Evolutionary conservation across 768 basidiomycete species (phyloP).

Genomic region (Phaeotremella skinneri): DNA sequence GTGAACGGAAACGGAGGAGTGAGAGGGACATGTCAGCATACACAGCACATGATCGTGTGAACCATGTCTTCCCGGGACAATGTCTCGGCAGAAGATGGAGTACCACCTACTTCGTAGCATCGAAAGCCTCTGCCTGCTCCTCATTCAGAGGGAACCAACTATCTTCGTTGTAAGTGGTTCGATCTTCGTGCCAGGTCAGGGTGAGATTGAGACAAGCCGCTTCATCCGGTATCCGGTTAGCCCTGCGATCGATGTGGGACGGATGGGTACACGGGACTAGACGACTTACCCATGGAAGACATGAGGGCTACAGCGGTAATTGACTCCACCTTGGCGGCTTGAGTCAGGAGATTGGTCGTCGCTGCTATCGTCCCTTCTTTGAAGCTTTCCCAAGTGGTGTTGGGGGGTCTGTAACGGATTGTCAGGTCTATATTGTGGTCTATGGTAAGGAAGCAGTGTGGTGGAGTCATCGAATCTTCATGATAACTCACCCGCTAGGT

Average conservation of each 20-base stretch:
- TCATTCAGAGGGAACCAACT: constrained; percentile 42
- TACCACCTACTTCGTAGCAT: background rate
- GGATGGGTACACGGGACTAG: background rate
- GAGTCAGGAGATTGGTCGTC: constrained; percentile 32
- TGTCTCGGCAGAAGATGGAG: background rate
- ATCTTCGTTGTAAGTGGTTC: constrained; percentile 32
- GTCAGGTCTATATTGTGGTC: background rate
- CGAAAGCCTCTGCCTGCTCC: constrained; percentile 19
- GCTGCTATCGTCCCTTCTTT: constrained; percentile 35
- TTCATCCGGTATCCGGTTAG: background rate
- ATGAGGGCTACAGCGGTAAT: background rate
- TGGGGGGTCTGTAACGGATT: background rate
- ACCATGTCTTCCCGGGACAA: background rate
- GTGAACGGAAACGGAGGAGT: background rate
- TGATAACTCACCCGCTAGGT: background rate
- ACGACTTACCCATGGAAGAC: background rate
- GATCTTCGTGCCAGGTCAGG: background rate
- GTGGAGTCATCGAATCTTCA: background rate
- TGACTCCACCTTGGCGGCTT: constrained; percentile 27
- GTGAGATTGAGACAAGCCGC: background rate
- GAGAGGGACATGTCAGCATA: background rate
- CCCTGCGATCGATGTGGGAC: too few species aligned
- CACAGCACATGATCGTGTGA: background rate
- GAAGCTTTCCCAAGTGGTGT: constrained; percentile 26
- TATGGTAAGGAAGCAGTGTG: constrained; percentile 14